phyloP scores from a whole-genome alignment of 768 basidiomycete genomes.

The Leccinum olivaceopallidum region DNA sequence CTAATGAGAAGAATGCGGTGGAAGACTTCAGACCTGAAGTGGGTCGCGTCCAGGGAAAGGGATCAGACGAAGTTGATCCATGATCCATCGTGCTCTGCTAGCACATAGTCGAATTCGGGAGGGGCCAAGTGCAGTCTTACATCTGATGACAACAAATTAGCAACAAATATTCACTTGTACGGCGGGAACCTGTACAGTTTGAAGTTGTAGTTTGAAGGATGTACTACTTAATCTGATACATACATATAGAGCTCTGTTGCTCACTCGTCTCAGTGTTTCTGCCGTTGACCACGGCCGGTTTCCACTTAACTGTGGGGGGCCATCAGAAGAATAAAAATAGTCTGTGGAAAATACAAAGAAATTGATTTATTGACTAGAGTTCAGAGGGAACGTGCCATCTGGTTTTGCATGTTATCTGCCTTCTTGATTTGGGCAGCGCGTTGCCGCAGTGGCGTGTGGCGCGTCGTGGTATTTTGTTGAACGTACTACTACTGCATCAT shows the following conservation, averaged over 20 bases:
- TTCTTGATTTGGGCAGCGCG: background rate
- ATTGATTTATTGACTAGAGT: too few relatives aligned
- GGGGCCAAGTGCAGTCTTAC: background rate
- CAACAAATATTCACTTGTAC: too few relatives aligned
- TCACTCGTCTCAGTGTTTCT: background rate
- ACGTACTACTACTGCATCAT: background rate
- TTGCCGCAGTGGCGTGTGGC: background rate
- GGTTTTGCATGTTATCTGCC: too few relatives aligned
- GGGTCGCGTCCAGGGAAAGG: constrained; percentile 34
- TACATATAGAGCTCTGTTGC: too few relatives aligned
- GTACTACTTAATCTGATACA: too few relatives aligned
- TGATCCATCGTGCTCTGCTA: background rate
- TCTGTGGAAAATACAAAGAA: too few relatives aligned
- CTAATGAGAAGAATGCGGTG: constrained; percentile 46
- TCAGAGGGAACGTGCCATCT: too few relatives aligned
- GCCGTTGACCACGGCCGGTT: background rate
- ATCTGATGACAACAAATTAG: background rate
- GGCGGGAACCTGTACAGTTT: background rate
- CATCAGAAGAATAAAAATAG: too few relatives aligned
- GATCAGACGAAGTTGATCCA: background rate
- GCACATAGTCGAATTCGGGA: background rate
- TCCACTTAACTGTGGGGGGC: background rate
- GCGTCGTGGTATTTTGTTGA: background rate
- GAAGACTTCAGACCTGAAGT: constrained; percentile 34
- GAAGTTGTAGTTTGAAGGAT: background rate